Conservation (phyloP, 2,329 filamentous ascomycete species). For the Apiospora marii region DNA sequence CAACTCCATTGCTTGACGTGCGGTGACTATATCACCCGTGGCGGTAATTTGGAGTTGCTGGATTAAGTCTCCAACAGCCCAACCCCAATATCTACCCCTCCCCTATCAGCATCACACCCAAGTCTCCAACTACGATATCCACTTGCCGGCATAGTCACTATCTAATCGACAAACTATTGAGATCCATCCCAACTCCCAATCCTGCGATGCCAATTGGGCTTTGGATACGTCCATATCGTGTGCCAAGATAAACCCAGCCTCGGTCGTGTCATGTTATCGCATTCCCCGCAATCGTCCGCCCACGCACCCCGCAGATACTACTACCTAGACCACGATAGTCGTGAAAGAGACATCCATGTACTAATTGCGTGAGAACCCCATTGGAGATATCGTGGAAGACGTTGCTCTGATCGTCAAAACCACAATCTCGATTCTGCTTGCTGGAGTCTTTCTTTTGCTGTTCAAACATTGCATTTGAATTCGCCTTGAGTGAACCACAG, state of each 20-base stretch:
- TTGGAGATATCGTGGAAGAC: background rate
- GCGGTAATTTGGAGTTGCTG: background rate
- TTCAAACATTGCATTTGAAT: background rate
- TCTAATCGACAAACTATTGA: background rate
- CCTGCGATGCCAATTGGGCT: background rate
- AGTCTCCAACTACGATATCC: constrained; percentile 8
- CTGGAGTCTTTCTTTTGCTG: background rate
- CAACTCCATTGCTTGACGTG: background rate
- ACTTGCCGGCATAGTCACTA: constrained; percentile 6
- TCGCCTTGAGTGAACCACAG: background rate
- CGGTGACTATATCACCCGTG: background rate
- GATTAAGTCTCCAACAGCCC: background rate
- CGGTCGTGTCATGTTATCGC: constrained; percentile 7
- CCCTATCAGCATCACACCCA: background rate
- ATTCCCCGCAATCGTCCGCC: background rate
- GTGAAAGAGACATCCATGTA: background rate
- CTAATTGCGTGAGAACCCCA: background rate
- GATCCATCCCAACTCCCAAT: background rate
- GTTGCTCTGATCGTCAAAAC: background rate
- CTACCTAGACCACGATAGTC: background rate
- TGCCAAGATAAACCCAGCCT: background rate
- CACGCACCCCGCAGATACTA: constrained; percentile 1
- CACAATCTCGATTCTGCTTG: background rate
- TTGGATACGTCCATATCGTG: background rate
- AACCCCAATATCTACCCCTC: constrained; percentile 8